Base-by-base conservation (phyloP, 2,329 filamentous ascomycete species). In the Huntiella omanensis region DNA sequence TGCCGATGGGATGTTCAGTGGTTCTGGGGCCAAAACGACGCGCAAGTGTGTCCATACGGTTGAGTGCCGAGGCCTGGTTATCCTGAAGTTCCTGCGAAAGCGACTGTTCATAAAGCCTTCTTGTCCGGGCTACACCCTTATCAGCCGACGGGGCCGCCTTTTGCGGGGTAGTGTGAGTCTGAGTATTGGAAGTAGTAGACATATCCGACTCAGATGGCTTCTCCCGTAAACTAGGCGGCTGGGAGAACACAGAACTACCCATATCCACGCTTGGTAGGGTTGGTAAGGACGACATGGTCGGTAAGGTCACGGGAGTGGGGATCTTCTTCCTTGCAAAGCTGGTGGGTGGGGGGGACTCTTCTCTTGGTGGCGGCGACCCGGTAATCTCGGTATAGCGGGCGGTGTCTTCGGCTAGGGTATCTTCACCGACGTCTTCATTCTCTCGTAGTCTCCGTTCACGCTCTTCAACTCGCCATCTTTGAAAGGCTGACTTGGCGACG, bases 71-170 rank as follows among this genome's bases (percentile, higher is more conserved):
- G 3, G 73, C 71, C 56, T 88, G 85, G 53, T 91, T 80, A 47
- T 87, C 83, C 43, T 87, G 79, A 10, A 83, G 68, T 51, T 91
- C 79, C 55, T 87, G 80, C 43, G 78, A 81, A 12, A 92, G 65
- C 0, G 81, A 80, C 52, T 84, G 83, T 52, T 92, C 87, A 55
- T 94, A 95, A 1, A 94, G 66, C 39, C 85, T 71, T 45, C 81
- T 74, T 1, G 73, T 73, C 1, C 77, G 80, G 3, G 46, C 46
- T 13, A 77, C 71, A 35, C 69, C 75, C 47, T 49, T 52, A 11
- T 52, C 47, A 5, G 17, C 37, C n/a, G 22, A 33, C 4, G 46
- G 40, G 10, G 39, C 33, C 2, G 22, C 2, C 5, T 22, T 19
- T 12, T 37, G 15, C 15, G 38, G 12, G 10, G 36, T 13, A 28